Evolutionary conservation across 2,329 filamentous ascomycete genomes (phyloP).

Genomic region (Fusarium newnesense): DNA sequence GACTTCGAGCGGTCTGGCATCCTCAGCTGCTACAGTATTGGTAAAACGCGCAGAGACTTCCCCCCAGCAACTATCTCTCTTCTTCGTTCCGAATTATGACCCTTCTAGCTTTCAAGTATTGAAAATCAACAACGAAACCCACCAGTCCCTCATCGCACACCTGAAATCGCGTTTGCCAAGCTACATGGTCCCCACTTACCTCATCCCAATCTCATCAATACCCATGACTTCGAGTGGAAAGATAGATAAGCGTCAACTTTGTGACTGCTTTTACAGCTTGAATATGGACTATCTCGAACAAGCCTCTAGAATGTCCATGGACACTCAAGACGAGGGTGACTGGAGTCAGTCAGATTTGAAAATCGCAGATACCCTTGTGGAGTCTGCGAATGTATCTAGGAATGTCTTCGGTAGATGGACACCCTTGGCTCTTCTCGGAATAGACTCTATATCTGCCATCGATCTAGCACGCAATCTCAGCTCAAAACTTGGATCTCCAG

Average conservation of each 20-base stretch:
- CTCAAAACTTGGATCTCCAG: slow-evolving; percentile 53
- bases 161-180: slow-evolving; percentile 68
- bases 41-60: slow-evolving; percentile 53
- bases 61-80: slow-evolving; percentile 70
- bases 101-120: slow-evolving; percentile 51
- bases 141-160: slow-evolving; percentile 61
- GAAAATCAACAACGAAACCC: slow-evolving; percentile 47
- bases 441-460: slow-evolving; percentile 88
- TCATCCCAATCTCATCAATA: slow-evolving; percentile 75
- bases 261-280: slow-evolving; percentile 59
- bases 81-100: slow-evolving; percentile 66
- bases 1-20: slow-evolving; percentile 60
- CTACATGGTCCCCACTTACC: slow-evolving; percentile 83
- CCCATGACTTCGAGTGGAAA: slow-evolving; percentile 82
- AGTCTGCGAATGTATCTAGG: slow-evolving; percentile 57
- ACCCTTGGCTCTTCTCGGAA: slow-evolving; percentile 80
- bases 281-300: slow-evolving; percentile 56
- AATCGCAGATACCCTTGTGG: slow-evolving; percentile 66
- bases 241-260: slow-evolving; percentile 69
- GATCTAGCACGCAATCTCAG: slow-evolving; percentile 69
- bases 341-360: slow-evolving; percentile 66
- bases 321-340: slow-evolving; percentile 47
- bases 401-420: slow-evolving; percentile 68
- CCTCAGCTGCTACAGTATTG: slow-evolving; percentile 73
- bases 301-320: slow-evolving; percentile 41